Base-by-base conservation (phyloP, 352 stramenopile species). In the Globisporangium carolinianum region DNA sequence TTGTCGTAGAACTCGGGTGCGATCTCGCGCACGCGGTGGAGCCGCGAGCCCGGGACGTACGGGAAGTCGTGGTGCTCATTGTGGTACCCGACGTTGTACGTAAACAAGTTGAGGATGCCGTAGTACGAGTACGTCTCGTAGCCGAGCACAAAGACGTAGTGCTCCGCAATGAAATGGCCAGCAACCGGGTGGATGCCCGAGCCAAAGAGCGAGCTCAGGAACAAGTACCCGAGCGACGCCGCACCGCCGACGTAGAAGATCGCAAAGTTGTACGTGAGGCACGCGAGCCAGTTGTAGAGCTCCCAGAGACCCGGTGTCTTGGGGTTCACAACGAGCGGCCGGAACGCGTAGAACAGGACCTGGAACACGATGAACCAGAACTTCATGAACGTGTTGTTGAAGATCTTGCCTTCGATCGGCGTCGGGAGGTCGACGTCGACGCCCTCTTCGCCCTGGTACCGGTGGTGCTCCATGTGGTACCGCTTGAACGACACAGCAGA, bases 11-110 rank as follows among this genome's bases (percentile, higher is more conserved):
- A 98, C 72, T 99, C 95, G 1, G 89, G 81, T 0, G 95, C 92
- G 49, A 98, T 91, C 15, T 67, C 77, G 10, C 86, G 78, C 45
- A 99, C 79, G 58, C 95, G 63, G 14, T 96, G 95, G 47, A 99
- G 79, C 41, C 86, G 86, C 55, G 84, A 91, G 52, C 93, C 89
- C 10, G 91, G 74, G 9, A 98, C 79, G 58, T 90, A 92, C 37
- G 95, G 92, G 70, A 99, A 98, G 73, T 99, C 96, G 68, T 99
- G 96, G 75, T 99, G 96, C 73, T 98, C 95, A 71, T 99, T 98
- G 79, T 99, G 96, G 66, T 98, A 97, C 18, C 96, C 96, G 18
- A 99, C 96, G 73, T 99, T 98, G 68, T 98, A 98, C 48, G 92
- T 97, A 50, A 99, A 69, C 59, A 79, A 91, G 79, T 99, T 99